Evolutionary conservation across 2,329 filamentous ascomycete species (phyloP), one percentile per base, ranked within the genome.

Genomic region (Ophiostoma quercus): DNA sequence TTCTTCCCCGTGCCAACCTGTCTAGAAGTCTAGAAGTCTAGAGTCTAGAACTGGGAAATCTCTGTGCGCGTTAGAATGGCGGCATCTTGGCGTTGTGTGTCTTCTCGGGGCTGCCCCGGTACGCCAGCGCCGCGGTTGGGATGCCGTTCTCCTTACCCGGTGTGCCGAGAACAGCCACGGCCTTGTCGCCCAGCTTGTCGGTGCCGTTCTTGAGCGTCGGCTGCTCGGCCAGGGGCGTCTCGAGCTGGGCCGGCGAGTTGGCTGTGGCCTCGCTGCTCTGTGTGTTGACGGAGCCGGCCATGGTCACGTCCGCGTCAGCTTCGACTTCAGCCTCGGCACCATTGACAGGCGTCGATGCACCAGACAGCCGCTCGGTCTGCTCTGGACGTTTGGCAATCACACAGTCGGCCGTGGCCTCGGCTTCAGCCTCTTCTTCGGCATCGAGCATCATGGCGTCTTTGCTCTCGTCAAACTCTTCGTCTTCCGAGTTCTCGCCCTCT

Each of bases 101-200:
- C 79, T 88, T 88, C 75, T 88, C 87, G 32, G 87, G 86, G 75
- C 86, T 88, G 73, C 84, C 84, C 75, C 87, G 84, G 79, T 86
- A 86, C 74, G 87, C 85, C 74, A 89, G 77, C 39, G 84, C 78
- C n/a, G 57, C 39, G 6, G 68, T 34, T 71, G 74, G 11, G 76
- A 76, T 19, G 69, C 67, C 69, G 47, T 71, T 71, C 66, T 75
- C 75, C 72, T 72, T 73, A 14, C 39, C 70, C n/a, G 74, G 68
- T 41, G 73, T 72, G 22, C 51, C 63, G 25, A 43, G 67, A 12
- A 16, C 41, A 3, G n/a, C 32, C 32, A 16, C 41, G 3, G n/a
- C 32, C 32, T 60, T 54, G 43, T 19, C 14, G 69, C 63, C 67
- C 4, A 60, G 19, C 2, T 68, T 67, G 5, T 66, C 39, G 9